phyloP scores from a whole-genome alignment of 352 stramenopile genomes.

The Phytophthora megakarya region DNA sequence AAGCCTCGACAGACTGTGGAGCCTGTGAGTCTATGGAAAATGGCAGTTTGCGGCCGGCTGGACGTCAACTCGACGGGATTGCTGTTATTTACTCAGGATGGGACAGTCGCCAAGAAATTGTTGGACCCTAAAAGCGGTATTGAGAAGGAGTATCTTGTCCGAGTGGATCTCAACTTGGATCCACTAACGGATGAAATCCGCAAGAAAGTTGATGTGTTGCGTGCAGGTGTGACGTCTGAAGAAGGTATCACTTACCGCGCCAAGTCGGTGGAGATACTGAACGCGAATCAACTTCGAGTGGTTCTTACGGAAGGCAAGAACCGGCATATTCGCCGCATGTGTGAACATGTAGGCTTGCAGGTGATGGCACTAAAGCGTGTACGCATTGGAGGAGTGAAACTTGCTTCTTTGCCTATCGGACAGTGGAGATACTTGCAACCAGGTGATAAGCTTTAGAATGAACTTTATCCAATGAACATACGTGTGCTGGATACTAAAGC shows the following conservation, averaged over 20 bases:
- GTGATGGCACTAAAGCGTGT: constrained; percentile 93
- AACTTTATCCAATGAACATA: no score
- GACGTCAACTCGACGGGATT: constrained; percentile 87
- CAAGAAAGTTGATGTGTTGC: constrained; percentile 48
- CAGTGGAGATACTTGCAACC: constrained; percentile 85
- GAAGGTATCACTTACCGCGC: constrained; percentile 73
- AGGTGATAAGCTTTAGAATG: constrained; percentile 56
- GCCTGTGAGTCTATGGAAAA: constrained; percentile 73
- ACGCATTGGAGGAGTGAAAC: constrained; percentile 88
- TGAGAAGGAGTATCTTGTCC: constrained; percentile 88
- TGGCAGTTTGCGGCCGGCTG: constrained; percentile 80
- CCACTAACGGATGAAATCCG: constrained; percentile 40
- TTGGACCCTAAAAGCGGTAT: constrained; percentile 72
- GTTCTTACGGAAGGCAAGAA: constrained; percentile 95
- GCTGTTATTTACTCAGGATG: constrained; percentile 85
- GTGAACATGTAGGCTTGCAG: constrained; percentile 87
- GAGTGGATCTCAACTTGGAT: constrained; percentile 64
- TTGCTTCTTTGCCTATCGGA: constrained; percentile 70
- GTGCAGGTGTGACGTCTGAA: constrained; percentile 55
- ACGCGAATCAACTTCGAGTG: constrained; percentile 84
- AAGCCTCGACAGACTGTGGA: constrained; percentile 48
- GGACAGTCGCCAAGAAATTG: constrained; percentile 73
- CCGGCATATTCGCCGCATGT: constrained; percentile 97
- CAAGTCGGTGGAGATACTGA: constrained; percentile 81
- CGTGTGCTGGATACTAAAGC: constrained; percentile 3